Evolutionary conservation across 805 yeast genomes (phyloP).

Genomic region (Yarrowia osloensis): DNA sequence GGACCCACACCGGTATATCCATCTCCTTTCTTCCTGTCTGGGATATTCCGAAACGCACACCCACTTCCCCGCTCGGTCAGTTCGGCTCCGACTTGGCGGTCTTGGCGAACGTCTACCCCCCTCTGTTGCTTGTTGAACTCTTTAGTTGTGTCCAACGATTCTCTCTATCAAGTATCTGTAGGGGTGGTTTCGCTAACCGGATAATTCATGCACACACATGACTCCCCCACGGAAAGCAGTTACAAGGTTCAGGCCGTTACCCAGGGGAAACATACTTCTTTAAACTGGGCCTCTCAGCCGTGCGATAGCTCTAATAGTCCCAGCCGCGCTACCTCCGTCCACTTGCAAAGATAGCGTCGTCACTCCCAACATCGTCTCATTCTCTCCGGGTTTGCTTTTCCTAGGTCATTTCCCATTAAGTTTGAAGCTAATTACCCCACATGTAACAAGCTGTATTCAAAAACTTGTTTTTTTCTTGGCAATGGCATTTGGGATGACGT

Average conservation of each 20-base stretch:
- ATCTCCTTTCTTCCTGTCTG: background rate
- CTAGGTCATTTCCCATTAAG: background rate
- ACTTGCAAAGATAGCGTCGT: background rate
- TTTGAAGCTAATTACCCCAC: conserved; percentile 5
- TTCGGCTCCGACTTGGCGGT: conserved; percentile 24
- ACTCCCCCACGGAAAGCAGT: background rate
- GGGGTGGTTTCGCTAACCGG: background rate
- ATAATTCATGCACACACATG: background rate
- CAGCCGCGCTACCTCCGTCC: background rate
- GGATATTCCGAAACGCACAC: background rate
- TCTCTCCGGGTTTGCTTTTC: background rate
- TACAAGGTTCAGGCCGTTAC: background rate
- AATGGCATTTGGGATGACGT: background rate
- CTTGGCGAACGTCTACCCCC: background rate
- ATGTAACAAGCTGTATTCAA: background rate
- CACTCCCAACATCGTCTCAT: background rate
- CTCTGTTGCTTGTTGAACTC: background rate
- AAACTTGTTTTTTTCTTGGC: conserved; percentile 4
- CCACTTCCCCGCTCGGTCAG: conserved; percentile 17
- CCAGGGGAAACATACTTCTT: background rate
- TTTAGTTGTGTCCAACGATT: conserved; percentile 1
- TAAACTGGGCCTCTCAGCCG: background rate
- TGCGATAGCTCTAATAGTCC: background rate
- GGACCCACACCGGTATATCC: too few species aligned
- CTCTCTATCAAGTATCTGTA: background rate